These are phyloP conservation scores for Sporothrix protearum DNA, from an alignment of 2,329 filamentous ascomycete species.

Conservation along the genomic window DNA sequence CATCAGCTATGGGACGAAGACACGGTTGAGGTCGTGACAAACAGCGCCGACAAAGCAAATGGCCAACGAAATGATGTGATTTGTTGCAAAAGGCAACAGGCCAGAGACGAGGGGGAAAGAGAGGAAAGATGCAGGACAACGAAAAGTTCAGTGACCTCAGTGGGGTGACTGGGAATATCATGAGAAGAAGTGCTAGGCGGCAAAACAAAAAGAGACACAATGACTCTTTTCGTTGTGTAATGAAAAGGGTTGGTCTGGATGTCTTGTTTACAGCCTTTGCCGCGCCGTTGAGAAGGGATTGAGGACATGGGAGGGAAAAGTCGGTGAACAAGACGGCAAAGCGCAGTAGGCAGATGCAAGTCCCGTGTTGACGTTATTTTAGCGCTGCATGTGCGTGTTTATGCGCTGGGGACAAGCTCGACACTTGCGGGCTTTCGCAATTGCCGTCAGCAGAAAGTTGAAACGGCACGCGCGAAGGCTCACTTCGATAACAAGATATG, in stretches of 20 bases:
- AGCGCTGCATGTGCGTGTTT: slow-evolving; percentile 17
- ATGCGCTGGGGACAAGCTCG: slow-evolving; percentile 13
- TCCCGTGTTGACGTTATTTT: slow-evolving; percentile 9
- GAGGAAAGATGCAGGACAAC: neutral
- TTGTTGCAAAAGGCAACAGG: neutral
- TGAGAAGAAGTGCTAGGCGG: neutral
- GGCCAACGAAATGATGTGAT: neutral
- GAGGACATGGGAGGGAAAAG: slow-evolving; percentile 8
- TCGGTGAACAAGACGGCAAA: slow-evolving; percentile 13
- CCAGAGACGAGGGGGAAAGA: neutral
- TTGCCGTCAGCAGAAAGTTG: neutral
- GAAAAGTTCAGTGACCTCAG: neutral
- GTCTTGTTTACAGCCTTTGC: neutral
- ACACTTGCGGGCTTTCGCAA: neutral
- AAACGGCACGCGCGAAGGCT: neutral
- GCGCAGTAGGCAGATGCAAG: neutral
- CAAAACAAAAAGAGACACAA: neutral
- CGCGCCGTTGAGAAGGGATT: neutral
- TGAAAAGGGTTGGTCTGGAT: neutral
- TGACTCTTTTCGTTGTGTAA: neutral
- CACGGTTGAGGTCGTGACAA: neutral
- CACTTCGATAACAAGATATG: neutral
- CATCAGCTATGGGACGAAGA: neutral
- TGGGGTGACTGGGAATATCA: neutral
- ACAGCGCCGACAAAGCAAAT: neutral